A percentile compares a stretch with the other conserved stretches of the same genome.
Evolutionary conservation across 2,329 filamentous ascomycete species (phyloP).

Genomic region (Cladobotryum protrusum): DNA sequence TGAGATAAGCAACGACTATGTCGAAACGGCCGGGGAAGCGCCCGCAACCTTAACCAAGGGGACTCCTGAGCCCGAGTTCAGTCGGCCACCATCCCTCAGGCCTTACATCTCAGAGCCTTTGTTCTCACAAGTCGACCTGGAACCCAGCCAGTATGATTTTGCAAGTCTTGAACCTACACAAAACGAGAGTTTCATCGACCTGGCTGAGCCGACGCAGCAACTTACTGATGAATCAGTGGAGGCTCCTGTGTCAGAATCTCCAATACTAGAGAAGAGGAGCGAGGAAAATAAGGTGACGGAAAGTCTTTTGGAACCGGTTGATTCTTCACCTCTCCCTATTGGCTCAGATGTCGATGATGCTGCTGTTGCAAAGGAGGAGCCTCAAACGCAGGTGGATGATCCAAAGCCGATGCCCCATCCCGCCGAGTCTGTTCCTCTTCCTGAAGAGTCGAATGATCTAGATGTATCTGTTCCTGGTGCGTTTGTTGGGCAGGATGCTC

Average conservation of each 20-base stretch:
- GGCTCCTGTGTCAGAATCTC: no score
- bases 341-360: no score
- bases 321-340: no score
- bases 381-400: not conserved
- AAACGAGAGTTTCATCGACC: conserved; percentile 9
- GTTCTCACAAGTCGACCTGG: conserved; percentile 26
- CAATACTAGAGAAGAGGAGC: conserved; percentile 19
- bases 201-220: no score
- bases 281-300: conserved; percentile 29
- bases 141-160: conserved; percentile 20
- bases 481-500: not conserved
- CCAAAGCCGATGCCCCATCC: not conserved
- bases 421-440: not conserved
- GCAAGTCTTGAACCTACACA: conserved; percentile 20
- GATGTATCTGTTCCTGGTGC: not conserved
- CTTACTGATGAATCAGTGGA: no score
- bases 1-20: not conserved
- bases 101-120: conserved; percentile 25
- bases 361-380: not conserved
- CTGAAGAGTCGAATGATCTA: not conserved
- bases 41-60: not conserved
- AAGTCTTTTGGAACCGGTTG: not conserved
- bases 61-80: not conserved
- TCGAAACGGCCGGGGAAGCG: not conserved
- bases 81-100: conserved; percentile 12